Percentiles rank a stretch among this genome's conserved stretches.
These are phyloP conservation scores for Macroventuria anomochaeta DNA, from an alignment of 2,329 filamentous ascomycete species.

Conservation along the genomic window DNA sequence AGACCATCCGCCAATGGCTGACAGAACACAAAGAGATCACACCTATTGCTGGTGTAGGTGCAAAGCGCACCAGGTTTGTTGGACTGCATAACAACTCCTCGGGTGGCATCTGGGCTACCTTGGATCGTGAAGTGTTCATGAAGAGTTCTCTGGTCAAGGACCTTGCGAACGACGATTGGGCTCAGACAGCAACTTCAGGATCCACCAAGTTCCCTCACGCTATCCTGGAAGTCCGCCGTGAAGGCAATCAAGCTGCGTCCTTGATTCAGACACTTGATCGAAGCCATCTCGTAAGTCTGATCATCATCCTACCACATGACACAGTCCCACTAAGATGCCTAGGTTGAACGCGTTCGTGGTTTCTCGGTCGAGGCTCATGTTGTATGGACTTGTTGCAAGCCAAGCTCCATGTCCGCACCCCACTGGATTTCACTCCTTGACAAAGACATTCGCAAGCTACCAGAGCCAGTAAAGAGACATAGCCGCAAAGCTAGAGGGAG, in stretches of 20 bases:
- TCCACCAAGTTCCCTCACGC: conserved; percentile 57
- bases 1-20: conserved; percentile 53
- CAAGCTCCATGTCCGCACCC: conserved; percentile 54
- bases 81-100: conserved; percentile 54
- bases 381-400: conserved; percentile 57
- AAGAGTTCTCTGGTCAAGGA: conserved; percentile 39
- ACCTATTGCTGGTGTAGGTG: conserved; percentile 56
- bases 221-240: conserved; percentile 58
- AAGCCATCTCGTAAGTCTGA: conserved; percentile 54
- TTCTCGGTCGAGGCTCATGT: conserved; percentile 63
- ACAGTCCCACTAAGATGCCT: conserved; percentile 28
- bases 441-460: conserved; percentile 61
- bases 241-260: conserved; percentile 50
- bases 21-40: conserved; percentile 51
- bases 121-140: conserved; percentile 57
- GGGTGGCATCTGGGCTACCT: conserved; percentile 55
- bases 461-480: conserved; percentile 45
- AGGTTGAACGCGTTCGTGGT: conserved; percentile 59
- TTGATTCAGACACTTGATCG: conserved; percentile 54
- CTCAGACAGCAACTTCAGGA: conserved; percentile 30
- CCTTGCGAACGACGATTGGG: conserved; percentile 42
- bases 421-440: conserved; percentile 52
- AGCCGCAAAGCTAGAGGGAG: conserved; percentile 37
- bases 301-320: conserved; percentile 2
- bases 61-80: conserved; percentile 56